Percentiles rank a stretch among this genome's conserved stretches.
phyloP scores from a whole-genome alignment of 2,329 filamentous ascomycete species.

The Cercospora sp. region DNA sequence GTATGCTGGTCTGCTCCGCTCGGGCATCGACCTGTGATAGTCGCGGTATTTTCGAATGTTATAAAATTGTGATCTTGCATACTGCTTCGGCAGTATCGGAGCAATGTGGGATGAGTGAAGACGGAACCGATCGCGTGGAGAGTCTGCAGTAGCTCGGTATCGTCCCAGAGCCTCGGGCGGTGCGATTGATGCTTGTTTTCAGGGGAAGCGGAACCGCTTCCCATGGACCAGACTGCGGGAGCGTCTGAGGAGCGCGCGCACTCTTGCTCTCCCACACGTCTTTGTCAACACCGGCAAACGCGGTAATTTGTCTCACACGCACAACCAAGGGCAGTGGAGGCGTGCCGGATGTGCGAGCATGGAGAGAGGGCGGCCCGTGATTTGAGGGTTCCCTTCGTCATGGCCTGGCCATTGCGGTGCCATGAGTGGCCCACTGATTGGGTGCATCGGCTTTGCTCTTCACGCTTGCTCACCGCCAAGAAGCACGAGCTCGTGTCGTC shows the following conservation, averaged over 20 bases:
- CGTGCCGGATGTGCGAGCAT: not conserved
- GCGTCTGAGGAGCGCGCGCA: not conserved
- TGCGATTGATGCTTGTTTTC: not conserved
- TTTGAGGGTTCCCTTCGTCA: not conserved
- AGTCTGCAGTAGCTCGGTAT: conserved; percentile 2
- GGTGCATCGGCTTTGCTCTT: not conserved
- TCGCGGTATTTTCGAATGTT: not conserved
- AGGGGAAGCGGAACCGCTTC: not conserved
- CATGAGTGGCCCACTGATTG: not conserved
- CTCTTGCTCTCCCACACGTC: not conserved
- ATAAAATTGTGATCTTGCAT: not conserved
- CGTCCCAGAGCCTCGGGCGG: conserved; percentile 9
- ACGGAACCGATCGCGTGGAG: conserved; percentile 32
- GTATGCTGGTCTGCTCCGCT: not conserved
- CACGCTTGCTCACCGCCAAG: conserved; percentile 6
- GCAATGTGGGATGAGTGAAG: conserved; percentile 36
- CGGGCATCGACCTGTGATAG: not conserved
- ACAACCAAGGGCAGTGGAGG: not conserved
- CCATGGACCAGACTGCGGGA: not conserved
- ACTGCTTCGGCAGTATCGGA: not conserved
- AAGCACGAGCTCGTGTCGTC: not conserved
- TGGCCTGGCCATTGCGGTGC: not conserved
- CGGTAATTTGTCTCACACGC: not conserved
- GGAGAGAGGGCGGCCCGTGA: not conserved
- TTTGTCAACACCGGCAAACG: not conserved